These are phyloP conservation scores for Citrus mangshanensis DNA, from an alignment of 345 rosid genomes.

Conservation along the genomic window DNA sequence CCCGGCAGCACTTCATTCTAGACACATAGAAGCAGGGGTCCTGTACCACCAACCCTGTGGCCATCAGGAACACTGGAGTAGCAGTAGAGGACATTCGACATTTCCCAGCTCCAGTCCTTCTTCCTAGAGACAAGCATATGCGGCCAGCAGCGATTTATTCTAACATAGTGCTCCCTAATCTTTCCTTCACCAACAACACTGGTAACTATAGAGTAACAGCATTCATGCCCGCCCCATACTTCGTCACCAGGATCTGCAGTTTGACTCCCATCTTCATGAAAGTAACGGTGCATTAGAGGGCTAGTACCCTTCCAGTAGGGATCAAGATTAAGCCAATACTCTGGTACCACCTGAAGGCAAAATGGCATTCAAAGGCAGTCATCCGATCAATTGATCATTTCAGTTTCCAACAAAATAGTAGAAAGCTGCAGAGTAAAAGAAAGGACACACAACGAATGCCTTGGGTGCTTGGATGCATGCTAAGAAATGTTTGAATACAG, in stretches of 20 bases:
- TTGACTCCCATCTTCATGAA: slow-evolving; percentile 61
- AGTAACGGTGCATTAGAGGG: slow-evolving; percentile 50
- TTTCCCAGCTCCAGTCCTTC: slow-evolving; percentile 69
- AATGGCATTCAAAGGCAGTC: background rate
- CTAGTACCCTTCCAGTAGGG: slow-evolving; percentile 53
- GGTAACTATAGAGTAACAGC: slow-evolving; percentile 47
- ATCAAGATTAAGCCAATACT: slow-evolving; percentile 59
- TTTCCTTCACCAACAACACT: slow-evolving; percentile 39
- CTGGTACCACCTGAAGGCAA: slow-evolving; percentile 44
- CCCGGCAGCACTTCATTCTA: too few species aligned
- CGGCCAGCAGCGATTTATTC: slow-evolving; percentile 54
- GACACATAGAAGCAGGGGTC: slow-evolving; percentile 22
- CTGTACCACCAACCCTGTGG: slow-evolving; percentile 44
- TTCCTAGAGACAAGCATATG: slow-evolving; percentile 38
- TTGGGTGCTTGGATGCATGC: too few species aligned
- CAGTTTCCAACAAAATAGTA: too few species aligned
- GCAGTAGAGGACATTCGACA: slow-evolving; percentile 45
- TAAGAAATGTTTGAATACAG: too few species aligned
- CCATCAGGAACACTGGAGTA: slow-evolving; percentile 54
- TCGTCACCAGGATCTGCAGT: slow-evolving; percentile 54
- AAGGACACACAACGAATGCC: too few species aligned
- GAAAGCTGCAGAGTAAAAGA: background rate
- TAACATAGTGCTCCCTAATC: slow-evolving; percentile 29
- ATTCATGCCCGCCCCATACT: slow-evolving; percentile 69
- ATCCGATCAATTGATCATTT: too few species aligned